Base-by-base conservation (phyloP, 257 asterid genomes). In the Mentha longifolia region DNA sequence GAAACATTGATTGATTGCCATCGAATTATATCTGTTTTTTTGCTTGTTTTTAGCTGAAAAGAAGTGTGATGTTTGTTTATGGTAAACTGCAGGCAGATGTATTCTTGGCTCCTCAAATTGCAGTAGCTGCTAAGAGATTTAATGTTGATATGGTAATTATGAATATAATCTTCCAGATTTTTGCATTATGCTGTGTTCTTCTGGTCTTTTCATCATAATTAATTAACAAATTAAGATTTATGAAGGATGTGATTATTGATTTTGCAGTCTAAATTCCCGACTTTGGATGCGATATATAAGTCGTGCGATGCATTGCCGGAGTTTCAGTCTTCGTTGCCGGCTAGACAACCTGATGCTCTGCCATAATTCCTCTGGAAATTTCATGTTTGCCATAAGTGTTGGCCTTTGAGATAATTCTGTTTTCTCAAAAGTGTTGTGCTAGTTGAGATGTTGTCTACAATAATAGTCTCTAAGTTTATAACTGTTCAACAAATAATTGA, bases 61-160 rank as follows among this genome's bases (percentile, higher is more conserved):
- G 42, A 37, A 1, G 42, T 37, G n/a, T 50, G 20, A 15, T 8
- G 3, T 6, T 9, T 54, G 33, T 11, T 39, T 55, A 35, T 67
- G 71, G 41, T 28, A 28, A 28, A 56, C 58, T 82, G 89, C 90
- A 91, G 96, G 97, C 91, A 56, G 96, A 91, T 72, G 91, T 89
- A 61, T 89, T 91, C 79, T 82, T 91, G 86, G 96, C 87, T 11
- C 97, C 97, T 60, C 95, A 91, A 83, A 85, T 91, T 68, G 89
- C 85, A 30, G 45, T 80, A 50, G 73, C 91, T 56, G 68, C 80
- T 39, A 30, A 52, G 70, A 83, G 95, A 76, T 87, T 91, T 68
- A 81, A 83, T 37, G 65, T 89, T 37, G 85, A 87, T 76, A 83
- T 89, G 91, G 97, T 91, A 56, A 56, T 5, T 19, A 52, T 45